Base-by-base conservation (phyloP, 2,329 filamentous ascomycete genomes). In the Metarhizium humberi region DNA sequence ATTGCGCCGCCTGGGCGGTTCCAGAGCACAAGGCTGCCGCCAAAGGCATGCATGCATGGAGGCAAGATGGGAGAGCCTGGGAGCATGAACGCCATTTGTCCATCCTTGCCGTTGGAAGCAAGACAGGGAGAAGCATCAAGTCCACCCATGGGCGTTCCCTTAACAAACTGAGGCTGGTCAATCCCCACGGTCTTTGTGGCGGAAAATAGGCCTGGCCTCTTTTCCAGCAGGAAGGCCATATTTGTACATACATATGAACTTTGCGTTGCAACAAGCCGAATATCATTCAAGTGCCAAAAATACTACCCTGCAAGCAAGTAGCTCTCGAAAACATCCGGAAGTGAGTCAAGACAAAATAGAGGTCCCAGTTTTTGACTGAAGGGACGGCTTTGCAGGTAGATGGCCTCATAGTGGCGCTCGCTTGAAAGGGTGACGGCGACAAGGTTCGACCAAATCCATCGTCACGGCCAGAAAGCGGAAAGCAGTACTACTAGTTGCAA, bases 41-140 rank as follows among this genome's bases (percentile, higher is more conserved):
- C 48, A 50, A 34, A 49, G 46, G 40, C 30, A 36, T 47, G 45
- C 10, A 36, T 47, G 45, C 10, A 14, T 30, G 45, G 45, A 25
- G 45, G 8, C 25, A 42, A 52, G 40, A 46, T 45, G 34, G 42
- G 30, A 14, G 42, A 36, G n/a, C 18, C 13, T 20, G 32, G 25
- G 51, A 20, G n/a, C 16, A 45, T 45, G 42, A 45, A 40, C 38
- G 38, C 38, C 45, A 30, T 30, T 30, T 48, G 40, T 42, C 59
- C 58, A 59, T 58, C 62, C 62, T 60, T 67, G 62, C 59, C 58
- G 56, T 60, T 64, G 60, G 53, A 59, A 59, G 64, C 61, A 56
- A 56, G 66, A 67, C 66, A 63, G 60, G 67, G 61, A 64, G 64
- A 66, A 68, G 59, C 56, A 57, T 62, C 62, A 45, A 50, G 54